Base-by-base conservation (phyloP, 2,329 filamentous ascomycete species). In the Diaporthe humulicola region DNA sequence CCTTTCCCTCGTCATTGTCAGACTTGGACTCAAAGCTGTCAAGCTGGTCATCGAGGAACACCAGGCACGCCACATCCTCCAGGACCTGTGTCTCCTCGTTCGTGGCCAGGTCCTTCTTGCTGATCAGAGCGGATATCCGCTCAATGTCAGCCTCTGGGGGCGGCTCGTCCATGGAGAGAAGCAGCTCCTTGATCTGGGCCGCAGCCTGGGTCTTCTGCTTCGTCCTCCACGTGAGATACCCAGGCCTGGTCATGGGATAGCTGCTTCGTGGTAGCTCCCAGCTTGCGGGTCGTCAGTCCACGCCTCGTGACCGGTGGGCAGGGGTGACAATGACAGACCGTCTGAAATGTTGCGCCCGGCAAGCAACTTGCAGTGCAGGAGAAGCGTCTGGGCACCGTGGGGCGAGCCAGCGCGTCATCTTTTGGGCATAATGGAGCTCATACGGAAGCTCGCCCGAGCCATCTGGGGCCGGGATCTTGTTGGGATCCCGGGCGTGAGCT, bases 31-130 rank as follows among this genome's bases (percentile, higher is more conserved):
- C 93, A 83, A 97, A 98, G 69, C 89, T 90, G 79, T 96, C 95
- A 77, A 97, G 93, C 81, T 97, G 94, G 81, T 96, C 94, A 81
- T 97, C 95, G 77, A 98, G 84, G 82, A 98, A 98, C 38, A 97
- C 95, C 73, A 98, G 85, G 81, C 95, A 97, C 4, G 95, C 95
- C 60, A 95, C 93, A 84, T 97, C 95, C 85, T 97, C 95, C 76
- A 98, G 87, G 9, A 90, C 88, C 86, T 96, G 93, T 72, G 93
- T 92, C 82, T 95, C 93, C 22, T 82, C 80, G 77, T 88, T 85
- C 71, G 86, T 85, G 80, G 88, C 88, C 78, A 97, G 84, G 73
- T 92, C 91, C 81, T 97, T 94, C 84, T 98, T 97, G 76, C 93
- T 88, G 71, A 98, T 93, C 82, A 97, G 84, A n/a, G 89, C 88